Conservation (phyloP, 192 early-diverging fungal genomes). For the Geosiphon pyriformis region DNA sequence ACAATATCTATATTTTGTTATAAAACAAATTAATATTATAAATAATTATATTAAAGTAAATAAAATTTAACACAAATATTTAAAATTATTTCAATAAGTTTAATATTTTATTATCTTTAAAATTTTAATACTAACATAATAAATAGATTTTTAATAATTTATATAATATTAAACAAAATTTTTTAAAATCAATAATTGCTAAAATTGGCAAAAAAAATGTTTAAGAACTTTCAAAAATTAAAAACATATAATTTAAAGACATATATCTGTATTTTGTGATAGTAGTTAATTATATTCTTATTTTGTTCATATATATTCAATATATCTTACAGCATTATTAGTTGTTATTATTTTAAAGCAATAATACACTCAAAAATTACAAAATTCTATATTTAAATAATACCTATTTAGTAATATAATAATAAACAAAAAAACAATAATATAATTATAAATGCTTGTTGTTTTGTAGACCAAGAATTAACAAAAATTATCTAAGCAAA, state of each 20-base stretch:
- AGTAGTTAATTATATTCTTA: conserved; percentile 11
- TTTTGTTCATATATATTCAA: conserved; percentile 6
- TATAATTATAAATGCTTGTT: not conserved
- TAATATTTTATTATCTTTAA: not conserved
- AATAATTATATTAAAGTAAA: not conserved
- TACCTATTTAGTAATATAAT: not conserved
- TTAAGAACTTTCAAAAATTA: not conserved
- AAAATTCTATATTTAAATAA: conserved; percentile 4
- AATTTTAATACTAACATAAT: not conserved
- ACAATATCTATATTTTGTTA: conserved; percentile 1
- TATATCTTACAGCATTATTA: not conserved
- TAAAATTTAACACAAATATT: not conserved
- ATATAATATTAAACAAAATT: not conserved
- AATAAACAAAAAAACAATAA: not conserved
- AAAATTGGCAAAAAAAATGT: not conserved
- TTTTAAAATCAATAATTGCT: conserved; percentile 5
- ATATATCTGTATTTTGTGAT: conserved; percentile 7
- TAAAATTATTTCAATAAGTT: not conserved
- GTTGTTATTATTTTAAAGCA: not conserved
- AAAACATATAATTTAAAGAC: not conserved
- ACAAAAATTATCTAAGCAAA: not conserved
- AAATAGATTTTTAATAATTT: not conserved
- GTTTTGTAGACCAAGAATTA: not conserved
- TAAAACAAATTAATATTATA: not conserved
- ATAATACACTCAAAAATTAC: conserved; percentile 6